Percentiles rank a stretch among this genome's conserved stretches.
Evolutionary conservation across 164 flowering plant genomes (phyloP).

Genomic region (Umbilicus rupestris): DNA sequence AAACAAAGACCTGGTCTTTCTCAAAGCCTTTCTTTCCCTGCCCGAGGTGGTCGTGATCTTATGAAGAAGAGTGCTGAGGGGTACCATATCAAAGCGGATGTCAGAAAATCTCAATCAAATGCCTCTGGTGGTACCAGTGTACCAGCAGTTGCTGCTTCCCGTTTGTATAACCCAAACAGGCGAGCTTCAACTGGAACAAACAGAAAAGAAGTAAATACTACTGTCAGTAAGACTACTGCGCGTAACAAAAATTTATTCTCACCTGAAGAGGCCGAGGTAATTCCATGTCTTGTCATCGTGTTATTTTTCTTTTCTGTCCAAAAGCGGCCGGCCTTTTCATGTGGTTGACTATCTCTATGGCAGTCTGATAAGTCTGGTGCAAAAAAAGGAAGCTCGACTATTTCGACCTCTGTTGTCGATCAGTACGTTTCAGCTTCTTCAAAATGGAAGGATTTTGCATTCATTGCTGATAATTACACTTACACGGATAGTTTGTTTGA

Average conservation of each 20-base stretch:
- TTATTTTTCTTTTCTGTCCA: neutral
- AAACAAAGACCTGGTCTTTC: slow-evolving; percentile 16
- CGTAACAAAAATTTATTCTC: slow-evolving; percentile 16
- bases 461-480: neutral
- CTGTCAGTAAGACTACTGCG: slow-evolving; percentile 14
- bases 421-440: neutral
- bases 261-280: slow-evolving; percentile 33
- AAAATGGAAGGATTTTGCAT: neutral
- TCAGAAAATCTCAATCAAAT: slow-evolving; percentile 21
- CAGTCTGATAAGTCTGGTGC: neutral
- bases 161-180: slow-evolving; percentile 16
- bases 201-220: slow-evolving; percentile 20
- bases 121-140: slow-evolving; percentile 24
- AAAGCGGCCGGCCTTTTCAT: neutral
- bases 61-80: slow-evolving; percentile 40
- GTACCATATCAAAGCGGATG: slow-evolving; percentile 21
- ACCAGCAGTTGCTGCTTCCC: slow-evolving; percentile 20
- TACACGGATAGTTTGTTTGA: neutral
- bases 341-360: neutral
- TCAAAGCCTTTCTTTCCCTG: slow-evolving; percentile 60
- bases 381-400: neutral
- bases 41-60: slow-evolving; percentile 24
- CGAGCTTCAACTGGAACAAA: slow-evolving; percentile 26
- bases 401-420: neutral
- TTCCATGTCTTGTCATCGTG: neutral